Base-by-base conservation (phyloP, 306 rosid species). In the Lathyrus oleraceus region DNA sequence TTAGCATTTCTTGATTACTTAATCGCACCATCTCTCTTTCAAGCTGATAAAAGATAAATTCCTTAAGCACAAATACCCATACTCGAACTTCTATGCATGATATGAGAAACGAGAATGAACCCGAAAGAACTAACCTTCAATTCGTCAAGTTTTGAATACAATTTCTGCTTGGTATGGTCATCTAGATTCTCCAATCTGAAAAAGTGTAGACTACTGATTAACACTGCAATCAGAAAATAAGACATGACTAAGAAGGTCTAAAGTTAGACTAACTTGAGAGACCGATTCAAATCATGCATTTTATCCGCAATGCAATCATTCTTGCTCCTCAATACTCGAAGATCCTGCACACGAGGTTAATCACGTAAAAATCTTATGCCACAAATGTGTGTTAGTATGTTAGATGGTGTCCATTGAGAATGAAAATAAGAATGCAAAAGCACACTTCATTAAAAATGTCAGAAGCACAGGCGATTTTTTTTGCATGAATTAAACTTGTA, bases 291-390 rank as follows among this genome's bases (percentile, higher is more conserved):
- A 74, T 81, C 89, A 80, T 87, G 92, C 51, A 95, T 77, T 82
- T 87, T 82, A 87, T 91, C 96, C 71, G 88, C 99, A 72, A 88
- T 85, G 65, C 56, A 61, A 77, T 88, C 92, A 10, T 95, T 91
- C 36, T 91, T 82, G 48, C 80, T 86, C 89, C 97, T 85, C 82
- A 91, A 65, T 40, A 68, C 75, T 64, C 81, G 89, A 69, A 95
- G 92, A 82, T 81, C 79, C 99, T 95, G 87, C 67, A 80, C 20
- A 63, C 60, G 66, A 76, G 28, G 81, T 44, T 20, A 72, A 32
- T 36, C 61, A 35, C 16, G 70, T 48, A 52, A 79, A 61, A 35
- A 27, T 60, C 74, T 64, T 27, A 62, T 38, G 11, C 11, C 65
- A 75, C n/a, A 5, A 28, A 23, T 21, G 53, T 56, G 43, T 19